phyloP scores from a whole-genome alignment of 148 eudicot species.

The Fallopia convolvulus region DNA sequence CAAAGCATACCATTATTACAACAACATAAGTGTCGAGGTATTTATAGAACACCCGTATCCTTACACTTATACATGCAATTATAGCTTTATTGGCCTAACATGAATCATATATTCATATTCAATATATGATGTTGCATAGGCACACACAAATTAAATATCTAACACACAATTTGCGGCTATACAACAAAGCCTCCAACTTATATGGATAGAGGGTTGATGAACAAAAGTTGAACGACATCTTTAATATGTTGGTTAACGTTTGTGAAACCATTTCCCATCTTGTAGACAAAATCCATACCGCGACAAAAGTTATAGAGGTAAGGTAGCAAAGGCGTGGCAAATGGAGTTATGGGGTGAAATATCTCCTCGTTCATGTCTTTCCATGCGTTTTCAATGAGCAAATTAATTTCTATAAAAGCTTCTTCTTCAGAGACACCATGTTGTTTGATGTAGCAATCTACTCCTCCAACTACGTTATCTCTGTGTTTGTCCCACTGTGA shows the following conservation, averaged over 20 bases:
- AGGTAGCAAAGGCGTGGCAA: background rate
- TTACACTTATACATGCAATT: too few relatives aligned
- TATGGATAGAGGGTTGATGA: background rate
- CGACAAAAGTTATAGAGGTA: too few relatives aligned
- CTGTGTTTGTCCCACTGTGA: background rate
- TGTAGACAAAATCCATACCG: background rate
- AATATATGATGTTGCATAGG: too few relatives aligned
- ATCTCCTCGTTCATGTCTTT: conserved; percentile 7
- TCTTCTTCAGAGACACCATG: background rate
- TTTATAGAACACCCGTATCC: too few relatives aligned
- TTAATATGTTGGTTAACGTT: background rate
- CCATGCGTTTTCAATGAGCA: background rate
- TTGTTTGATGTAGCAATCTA: conserved; percentile 8
- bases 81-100: too few relatives aligned
- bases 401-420: background rate
- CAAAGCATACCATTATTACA: too few relatives aligned
- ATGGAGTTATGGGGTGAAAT: background rate
- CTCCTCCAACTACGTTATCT: background rate
- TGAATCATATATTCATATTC: too few relatives aligned
- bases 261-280: background rate
- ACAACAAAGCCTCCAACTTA: background rate
- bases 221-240: background rate
- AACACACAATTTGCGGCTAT: too few relatives aligned
- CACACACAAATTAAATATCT: too few relatives aligned
- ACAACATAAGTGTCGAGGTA: too few relatives aligned